Conservation (phyloP, 371 early-diverging fungal species). For the Mortierella sp. region DNA sequence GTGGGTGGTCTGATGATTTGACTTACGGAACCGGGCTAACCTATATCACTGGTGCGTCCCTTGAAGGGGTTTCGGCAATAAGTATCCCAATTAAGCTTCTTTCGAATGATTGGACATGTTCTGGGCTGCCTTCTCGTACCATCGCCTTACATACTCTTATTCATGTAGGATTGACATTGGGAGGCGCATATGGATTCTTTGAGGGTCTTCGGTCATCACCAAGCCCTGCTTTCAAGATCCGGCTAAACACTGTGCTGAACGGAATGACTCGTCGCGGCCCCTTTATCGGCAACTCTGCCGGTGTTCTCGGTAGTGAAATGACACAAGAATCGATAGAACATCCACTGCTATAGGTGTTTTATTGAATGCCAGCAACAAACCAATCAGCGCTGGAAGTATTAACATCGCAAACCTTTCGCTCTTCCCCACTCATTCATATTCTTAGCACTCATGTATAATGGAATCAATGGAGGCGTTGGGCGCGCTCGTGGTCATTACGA, state of each 20-base stretch:
- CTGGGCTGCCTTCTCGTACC: neutral
- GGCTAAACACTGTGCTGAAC: constrained; percentile 88
- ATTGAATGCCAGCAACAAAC: no score
- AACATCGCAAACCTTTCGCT: neutral
- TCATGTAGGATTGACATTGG: constrained; percentile 68
- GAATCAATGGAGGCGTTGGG: constrained; percentile 76
- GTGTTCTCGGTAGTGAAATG: constrained; percentile 67
- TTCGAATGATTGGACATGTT: no score
- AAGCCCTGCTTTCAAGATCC: constrained; percentile 77
- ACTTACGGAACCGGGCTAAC: constrained; percentile 90
- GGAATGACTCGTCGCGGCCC: constrained; percentile 90
- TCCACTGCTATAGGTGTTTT: no score
- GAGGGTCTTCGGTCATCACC: constrained; percentile 80
- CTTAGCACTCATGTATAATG: constrained; percentile 84
- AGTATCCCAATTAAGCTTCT: no score
- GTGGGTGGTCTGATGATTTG: constrained; percentile 88
- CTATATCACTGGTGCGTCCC: constrained; percentile 75
- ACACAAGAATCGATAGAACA: no score
- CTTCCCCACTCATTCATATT: no score
- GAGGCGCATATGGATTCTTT: constrained; percentile 85
- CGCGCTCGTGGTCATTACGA: constrained; percentile 74
- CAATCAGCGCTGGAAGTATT: neutral
- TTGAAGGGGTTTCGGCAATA: no score
- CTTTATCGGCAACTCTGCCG: constrained; percentile 87
- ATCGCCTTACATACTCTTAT: neutral